Percentiles rank a stretch among this genome's conserved stretches.
Evolutionary conservation across 2,329 filamentous ascomycete species (phyloP).

Genomic region (Trichophyton rubrum): DNA sequence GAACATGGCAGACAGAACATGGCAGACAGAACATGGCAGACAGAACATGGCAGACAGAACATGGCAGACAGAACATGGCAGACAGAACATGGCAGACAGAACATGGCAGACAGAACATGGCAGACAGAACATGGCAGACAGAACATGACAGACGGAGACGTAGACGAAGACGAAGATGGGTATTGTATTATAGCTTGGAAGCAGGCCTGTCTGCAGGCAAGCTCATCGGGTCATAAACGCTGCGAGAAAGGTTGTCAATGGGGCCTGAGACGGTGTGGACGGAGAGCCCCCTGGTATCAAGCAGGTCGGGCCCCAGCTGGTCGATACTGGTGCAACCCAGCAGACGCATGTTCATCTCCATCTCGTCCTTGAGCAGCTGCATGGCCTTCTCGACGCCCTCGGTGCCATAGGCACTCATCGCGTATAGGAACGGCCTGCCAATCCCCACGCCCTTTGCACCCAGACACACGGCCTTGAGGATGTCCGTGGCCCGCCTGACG

Average conservation of each 20-base stretch:
- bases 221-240: constrained; percentile 45
- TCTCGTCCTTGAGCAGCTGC: constrained; percentile 85
- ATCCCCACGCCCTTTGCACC: constrained; percentile 90
- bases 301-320: constrained; percentile 65
- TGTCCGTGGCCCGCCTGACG: constrained; percentile 78
- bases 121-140: no score
- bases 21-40: no score
- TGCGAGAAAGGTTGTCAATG: constrained; percentile 46
- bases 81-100: no score
- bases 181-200: constrained; percentile 24
- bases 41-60: no score
- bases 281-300: constrained; percentile 58
- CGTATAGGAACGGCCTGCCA: constrained; percentile 85
- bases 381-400: constrained; percentile 84
- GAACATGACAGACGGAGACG: background rate
- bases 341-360: constrained; percentile 98
- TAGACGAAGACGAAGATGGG: background rate
- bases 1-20: no score
- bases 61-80: no score
- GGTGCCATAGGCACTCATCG: constrained; percentile 85
- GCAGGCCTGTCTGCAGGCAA: constrained; percentile 41
- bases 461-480: constrained; percentile 87
- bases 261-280: constrained; percentile 49
- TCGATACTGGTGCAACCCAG: constrained; percentile 66
- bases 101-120: no score